Percentiles rank a stretch among this genome's conserved stretches.
phyloP scores from a whole-genome alignment of 805 yeast genomes.

The Saccharomycopsis sp. region DNA sequence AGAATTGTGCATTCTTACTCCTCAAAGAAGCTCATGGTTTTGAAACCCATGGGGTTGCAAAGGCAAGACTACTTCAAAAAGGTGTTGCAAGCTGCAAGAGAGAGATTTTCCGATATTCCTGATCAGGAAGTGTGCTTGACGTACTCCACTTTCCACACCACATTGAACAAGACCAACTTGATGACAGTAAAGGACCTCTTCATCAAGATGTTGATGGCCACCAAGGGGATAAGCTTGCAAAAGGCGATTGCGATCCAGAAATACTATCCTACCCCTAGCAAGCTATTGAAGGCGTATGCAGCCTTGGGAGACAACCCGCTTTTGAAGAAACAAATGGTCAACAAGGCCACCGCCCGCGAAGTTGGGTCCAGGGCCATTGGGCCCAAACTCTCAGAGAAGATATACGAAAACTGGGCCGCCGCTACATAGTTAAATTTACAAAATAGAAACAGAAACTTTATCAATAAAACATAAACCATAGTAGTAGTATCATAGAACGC shows the following conservation, averaged over 20 bases:
- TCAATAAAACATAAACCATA: neutral
- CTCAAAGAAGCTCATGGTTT: slow-evolving; percentile 35
- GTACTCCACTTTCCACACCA: slow-evolving; percentile 49
- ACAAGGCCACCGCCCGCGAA: slow-evolving; percentile 9
- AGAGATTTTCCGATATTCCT: slow-evolving; percentile 39
- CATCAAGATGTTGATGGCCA: slow-evolving; percentile 65
- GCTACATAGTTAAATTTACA: no score
- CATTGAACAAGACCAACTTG: slow-evolving; percentile 61
- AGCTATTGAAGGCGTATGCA: slow-evolving; percentile 41
- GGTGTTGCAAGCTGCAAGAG: slow-evolving; percentile 35
- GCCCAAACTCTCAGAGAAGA: slow-evolving; percentile 13
- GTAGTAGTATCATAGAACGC: slow-evolving; percentile 55
- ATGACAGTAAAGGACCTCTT: slow-evolving; percentile 70
- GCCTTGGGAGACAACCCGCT: slow-evolving; percentile 7
- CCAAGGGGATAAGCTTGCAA: slow-evolving; percentile 75
- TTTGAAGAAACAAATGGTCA: slow-evolving; percentile 8
- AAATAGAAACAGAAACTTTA: neutral
- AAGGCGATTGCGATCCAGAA: slow-evolving; percentile 74
- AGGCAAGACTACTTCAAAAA: slow-evolving; percentile 43
- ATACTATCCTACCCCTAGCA: slow-evolving; percentile 59
- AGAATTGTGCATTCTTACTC: slow-evolving; percentile 34
- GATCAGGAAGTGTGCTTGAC: slow-evolving; percentile 36
- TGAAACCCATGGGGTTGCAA: slow-evolving; percentile 41
- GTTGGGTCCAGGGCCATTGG: slow-evolving; percentile 17
- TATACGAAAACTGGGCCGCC: slow-evolving; percentile 21